These are phyloP conservation scores for Candida coleopterorum DNA, from an alignment of 805 yeast genomes.

Conservation along the genomic window DNA sequence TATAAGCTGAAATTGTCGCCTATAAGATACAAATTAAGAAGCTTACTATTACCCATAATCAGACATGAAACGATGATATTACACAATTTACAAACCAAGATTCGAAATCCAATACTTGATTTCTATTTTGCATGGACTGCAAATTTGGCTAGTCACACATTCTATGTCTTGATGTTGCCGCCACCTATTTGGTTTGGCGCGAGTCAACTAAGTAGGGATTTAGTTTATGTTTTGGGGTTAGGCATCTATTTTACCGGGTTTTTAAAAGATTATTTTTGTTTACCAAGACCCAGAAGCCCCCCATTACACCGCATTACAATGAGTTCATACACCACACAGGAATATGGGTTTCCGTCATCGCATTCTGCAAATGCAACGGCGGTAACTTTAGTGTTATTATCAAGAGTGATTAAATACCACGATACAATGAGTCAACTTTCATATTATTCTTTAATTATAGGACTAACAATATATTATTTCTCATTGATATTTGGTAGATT, in stretches of 20 bases:
- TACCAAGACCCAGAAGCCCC: slow-evolving; percentile 91
- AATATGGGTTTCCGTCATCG: slow-evolving; percentile 91
- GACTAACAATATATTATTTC: slow-evolving; percentile 45
- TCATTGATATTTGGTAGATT: slow-evolving; percentile 75
- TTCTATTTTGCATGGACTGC: slow-evolving; percentile 83
- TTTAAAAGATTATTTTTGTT: slow-evolving; percentile 77
- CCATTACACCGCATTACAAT: slow-evolving; percentile 87
- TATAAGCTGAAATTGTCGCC: slow-evolving; percentile 58
- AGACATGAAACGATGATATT: slow-evolving; percentile 61
- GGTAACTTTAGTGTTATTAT: slow-evolving; percentile 50
- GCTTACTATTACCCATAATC: slow-evolving; percentile 49
- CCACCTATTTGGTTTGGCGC: slow-evolving; percentile 79
- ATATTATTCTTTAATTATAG: slow-evolving; percentile 14
- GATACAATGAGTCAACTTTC: slow-evolving; percentile 9
- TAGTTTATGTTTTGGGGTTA: slow-evolving; percentile 55
- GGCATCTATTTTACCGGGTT: slow-evolving; percentile 71
- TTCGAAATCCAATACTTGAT: slow-evolving; percentile 54
- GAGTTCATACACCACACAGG: slow-evolving; percentile 86
- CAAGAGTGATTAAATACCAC: slow-evolving; percentile 9
- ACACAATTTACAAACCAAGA: slow-evolving; percentile 47
- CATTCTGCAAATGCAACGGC: slow-evolving; percentile 95
- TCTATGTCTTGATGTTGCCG: slow-evolving; percentile 87
- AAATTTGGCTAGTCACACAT: slow-evolving; percentile 87
- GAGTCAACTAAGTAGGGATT: slow-evolving; percentile 52
- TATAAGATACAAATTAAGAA: slow-evolving; percentile 50